Percentiles rank a stretch among this genome's conserved stretches.
Evolutionary conservation across 164 flowering plant species (phyloP).

Genomic region (Euptelea pleiosperma): DNA sequence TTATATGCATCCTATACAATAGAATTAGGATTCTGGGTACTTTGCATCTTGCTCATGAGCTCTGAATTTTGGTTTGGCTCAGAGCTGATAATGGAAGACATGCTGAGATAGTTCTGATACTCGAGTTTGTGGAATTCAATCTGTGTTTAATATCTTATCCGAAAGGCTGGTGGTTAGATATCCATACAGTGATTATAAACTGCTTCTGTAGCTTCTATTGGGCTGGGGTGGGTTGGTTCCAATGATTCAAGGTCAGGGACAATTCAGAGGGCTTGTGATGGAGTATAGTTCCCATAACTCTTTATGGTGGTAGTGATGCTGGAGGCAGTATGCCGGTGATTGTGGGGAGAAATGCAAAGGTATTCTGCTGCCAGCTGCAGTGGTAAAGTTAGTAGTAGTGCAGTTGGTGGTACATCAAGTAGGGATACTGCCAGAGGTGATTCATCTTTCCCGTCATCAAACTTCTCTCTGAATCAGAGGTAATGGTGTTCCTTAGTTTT

Average conservation of each 20-base stretch:
- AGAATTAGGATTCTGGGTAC: background rate
- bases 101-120: background rate
- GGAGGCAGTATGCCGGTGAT: slow-evolving; percentile 87
- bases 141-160: background rate
- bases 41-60: background rate
- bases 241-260: slow-evolving; percentile 11
- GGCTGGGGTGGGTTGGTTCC: slow-evolving; percentile 1
- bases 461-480: slow-evolving; percentile 67
- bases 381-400: slow-evolving; percentile 78
- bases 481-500: too few relatives aligned
- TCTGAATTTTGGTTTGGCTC: background rate
- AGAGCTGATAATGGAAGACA: background rate
- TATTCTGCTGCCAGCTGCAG: slow-evolving; percentile 77
- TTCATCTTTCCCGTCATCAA: slow-evolving; percentile 59
- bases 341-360: slow-evolving; percentile 95
- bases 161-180: background rate
- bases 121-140: background rate
- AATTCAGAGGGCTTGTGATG: slow-evolving; percentile 4
- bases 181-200: background rate
- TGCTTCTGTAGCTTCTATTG: background rate
- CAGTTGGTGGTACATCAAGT: slow-evolving; percentile 59
- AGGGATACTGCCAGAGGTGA: slow-evolving; percentile 74
- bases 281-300: slow-evolving; percentile 19
- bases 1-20: too few relatives aligned
- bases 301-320: slow-evolving; percentile 43